Evolutionary conservation across 805 yeast species (phyloP), one percentile per base, ranked within the genome.

Genomic region (Candida xiaguanensis): DNA sequence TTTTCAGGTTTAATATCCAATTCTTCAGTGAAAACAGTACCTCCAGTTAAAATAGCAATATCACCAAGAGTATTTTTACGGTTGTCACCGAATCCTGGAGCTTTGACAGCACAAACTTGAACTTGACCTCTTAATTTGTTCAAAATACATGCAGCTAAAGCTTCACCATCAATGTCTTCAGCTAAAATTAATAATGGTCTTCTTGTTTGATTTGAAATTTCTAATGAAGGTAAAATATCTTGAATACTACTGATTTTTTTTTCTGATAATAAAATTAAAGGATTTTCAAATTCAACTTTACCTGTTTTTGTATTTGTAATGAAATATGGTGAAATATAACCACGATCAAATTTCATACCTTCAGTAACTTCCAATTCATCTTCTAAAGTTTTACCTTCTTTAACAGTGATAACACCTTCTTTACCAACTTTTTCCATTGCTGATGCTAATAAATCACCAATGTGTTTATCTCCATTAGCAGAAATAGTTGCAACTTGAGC

Each of bases 351-450:
- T 71, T 91, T 82, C 95, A 91, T 88, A 70, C 99, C 99, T 73
- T 91, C 97, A 45, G 74, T 93, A 45, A 91, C 95, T 70, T 90
- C 97, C 54, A 91, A 79, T 66, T 88, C 95, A 63, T 91, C 99
- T 64, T 86, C 96, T 55, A 91, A 74, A 53, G 97, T 93, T 76
- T 88, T 90, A 54, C 98, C 98, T 68, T 88, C 96, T 74, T 84
- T 91, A 56, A 91, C 93, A 52, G 98, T 91, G 65, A 91, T 90
- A 48, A 91, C 98, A 75, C 99, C 99, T 66, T 91, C 98, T 70
- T 91, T 89, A 55, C 99, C 99, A 45, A 91, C 99, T 67, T 90
- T 90, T 70, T 89, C 97, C 95, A 91, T 91, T 49, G 99, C 98
- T 40, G 83, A 78, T 39, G 98, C 96, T 60, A 91, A 76, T 52